A percentile compares a stretch with the other conserved stretches of the same genome.
These are phyloP conservation scores for Backusella luteola DNA, from an alignment of 192 early-diverging fungal species.

Conservation along the genomic window DNA sequence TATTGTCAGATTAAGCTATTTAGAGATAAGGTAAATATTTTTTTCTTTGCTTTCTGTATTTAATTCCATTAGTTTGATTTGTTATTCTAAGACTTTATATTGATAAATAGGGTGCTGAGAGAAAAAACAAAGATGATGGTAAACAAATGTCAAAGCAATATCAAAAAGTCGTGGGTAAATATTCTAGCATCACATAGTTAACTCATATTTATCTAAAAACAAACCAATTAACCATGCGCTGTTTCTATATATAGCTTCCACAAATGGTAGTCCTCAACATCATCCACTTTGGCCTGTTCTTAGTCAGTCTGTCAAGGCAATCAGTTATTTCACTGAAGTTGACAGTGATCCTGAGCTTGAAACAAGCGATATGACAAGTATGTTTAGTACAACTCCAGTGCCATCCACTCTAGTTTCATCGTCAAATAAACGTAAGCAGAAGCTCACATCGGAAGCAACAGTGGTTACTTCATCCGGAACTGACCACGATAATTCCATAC, in stretches of 20 bases:
- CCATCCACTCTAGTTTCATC: not conserved
- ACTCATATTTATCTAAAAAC: not conserved
- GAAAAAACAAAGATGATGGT: conserved; percentile 76
- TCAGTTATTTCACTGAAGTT: not conserved
- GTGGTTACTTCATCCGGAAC: not conserved
- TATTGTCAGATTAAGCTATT: conserved; percentile 18
- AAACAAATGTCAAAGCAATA: conserved; percentile 65
- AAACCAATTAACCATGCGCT: not conserved
- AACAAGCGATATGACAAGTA: not conserved
- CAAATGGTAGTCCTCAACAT: conserved; percentile 39
- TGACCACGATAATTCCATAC: not conserved
- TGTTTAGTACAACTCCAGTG: not conserved
- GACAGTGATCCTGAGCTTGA: not conserved
- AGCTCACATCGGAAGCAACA: not conserved
- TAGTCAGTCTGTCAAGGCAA: not conserved
- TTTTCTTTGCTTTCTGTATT: too few species aligned
- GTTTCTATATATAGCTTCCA: not conserved
- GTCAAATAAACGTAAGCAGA: not conserved
- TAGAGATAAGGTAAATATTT: conserved; percentile 20
- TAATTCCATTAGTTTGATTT: not conserved
- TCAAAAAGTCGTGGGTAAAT: conserved; percentile 57
- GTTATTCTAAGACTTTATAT: conserved; percentile 1
- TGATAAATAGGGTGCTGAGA: conserved; percentile 59
- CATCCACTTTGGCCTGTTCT: conserved; percentile 43
- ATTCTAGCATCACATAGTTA: conserved; percentile 5